Percentiles rank a stretch among this genome's conserved stretches.
These are phyloP conservation scores for Cadophora sp. DNA, from an alignment of 2,329 filamentous ascomycete species.

Conservation along the genomic window DNA sequence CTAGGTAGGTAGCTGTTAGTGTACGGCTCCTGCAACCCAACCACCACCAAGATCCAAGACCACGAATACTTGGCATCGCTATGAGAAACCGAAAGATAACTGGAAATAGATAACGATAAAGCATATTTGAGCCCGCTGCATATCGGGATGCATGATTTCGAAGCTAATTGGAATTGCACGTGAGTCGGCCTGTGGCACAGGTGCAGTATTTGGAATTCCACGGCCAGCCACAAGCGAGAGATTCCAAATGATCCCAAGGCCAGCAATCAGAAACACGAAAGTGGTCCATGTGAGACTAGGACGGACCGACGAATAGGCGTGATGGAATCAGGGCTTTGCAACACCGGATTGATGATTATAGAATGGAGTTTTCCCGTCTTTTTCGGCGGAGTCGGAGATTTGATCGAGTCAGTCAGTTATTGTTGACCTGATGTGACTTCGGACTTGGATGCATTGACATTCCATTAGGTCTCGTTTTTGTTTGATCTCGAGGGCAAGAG, in stretches of 20 bases:
- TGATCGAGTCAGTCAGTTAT: neutral
- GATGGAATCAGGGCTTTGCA: neutral
- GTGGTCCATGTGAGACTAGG: neutral
- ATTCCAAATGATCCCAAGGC: slow-evolving; percentile 10
- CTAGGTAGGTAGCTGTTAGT: no score
- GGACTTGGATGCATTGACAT: neutral
- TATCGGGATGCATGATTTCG: neutral
- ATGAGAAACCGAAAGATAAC: neutral
- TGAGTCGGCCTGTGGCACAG: neutral
- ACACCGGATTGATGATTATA: slow-evolving; percentile 12
- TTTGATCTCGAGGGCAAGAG: no score
- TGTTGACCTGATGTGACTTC: neutral
- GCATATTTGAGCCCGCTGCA: neutral
- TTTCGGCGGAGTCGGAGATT: neutral
- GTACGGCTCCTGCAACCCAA: neutral
- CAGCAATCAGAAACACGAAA: slow-evolving; percentile 5
- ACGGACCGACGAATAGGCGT: neutral
- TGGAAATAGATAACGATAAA: neutral
- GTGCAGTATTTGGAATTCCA: slow-evolving; percentile 8
- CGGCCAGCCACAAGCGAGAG: slow-evolving; percentile 1
- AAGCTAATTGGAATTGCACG: neutral
- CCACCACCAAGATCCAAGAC: neutral
- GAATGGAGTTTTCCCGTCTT: neutral
- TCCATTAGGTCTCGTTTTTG: no score
- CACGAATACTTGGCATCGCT: neutral